phyloP scores from a whole-genome alignment of 441 rosid genomes.

The Mallotus japonicus region DNA sequence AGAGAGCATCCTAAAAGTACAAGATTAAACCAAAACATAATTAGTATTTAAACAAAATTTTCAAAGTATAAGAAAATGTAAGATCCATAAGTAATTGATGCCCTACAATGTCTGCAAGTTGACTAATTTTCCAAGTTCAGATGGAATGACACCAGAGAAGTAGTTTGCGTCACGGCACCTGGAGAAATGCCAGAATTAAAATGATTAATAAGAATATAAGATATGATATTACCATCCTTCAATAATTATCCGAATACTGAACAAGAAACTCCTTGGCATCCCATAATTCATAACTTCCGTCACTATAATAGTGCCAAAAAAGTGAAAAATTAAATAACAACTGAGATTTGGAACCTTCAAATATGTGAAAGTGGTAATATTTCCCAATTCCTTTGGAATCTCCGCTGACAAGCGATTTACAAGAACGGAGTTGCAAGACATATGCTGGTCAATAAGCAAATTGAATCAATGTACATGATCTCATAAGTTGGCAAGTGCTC shows the following conservation, averaged over 20 bases:
- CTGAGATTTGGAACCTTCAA: slow-evolving; percentile 47
- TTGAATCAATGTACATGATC: slow-evolving; percentile 2
- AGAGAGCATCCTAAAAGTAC: slow-evolving; percentile 56
- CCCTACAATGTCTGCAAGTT: slow-evolving; percentile 59
- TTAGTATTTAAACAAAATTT: slow-evolving; percentile 4
- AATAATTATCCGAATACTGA: neutral
- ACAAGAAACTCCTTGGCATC: neutral
- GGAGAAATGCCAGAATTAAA: slow-evolving; percentile 5
- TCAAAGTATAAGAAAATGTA: slow-evolving; percentile 9
- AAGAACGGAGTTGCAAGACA: slow-evolving; percentile 54
- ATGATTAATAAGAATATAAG: neutral
- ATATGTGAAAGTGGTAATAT: slow-evolving; percentile 53
- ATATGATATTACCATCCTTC: neutral
- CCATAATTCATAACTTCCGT: neutral
- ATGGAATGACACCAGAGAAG: slow-evolving; percentile 63
- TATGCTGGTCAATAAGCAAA: slow-evolving; percentile 5
- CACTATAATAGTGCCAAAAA: slow-evolving; percentile 18
- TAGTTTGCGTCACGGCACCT: slow-evolving; percentile 74
- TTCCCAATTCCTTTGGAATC: slow-evolving; percentile 65
- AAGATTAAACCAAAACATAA: slow-evolving; percentile 22
- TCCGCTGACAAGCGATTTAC: slow-evolving; percentile 80
- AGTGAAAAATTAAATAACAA: slow-evolving; percentile 13
- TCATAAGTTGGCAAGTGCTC: slow-evolving; percentile 19
- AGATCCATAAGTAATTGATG: slow-evolving; percentile 11
- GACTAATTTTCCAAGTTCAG: slow-evolving; percentile 63